Base-by-base conservation (phyloP, 2,329 filamentous ascomycete species). In the Emergomyces orientalis region DNA sequence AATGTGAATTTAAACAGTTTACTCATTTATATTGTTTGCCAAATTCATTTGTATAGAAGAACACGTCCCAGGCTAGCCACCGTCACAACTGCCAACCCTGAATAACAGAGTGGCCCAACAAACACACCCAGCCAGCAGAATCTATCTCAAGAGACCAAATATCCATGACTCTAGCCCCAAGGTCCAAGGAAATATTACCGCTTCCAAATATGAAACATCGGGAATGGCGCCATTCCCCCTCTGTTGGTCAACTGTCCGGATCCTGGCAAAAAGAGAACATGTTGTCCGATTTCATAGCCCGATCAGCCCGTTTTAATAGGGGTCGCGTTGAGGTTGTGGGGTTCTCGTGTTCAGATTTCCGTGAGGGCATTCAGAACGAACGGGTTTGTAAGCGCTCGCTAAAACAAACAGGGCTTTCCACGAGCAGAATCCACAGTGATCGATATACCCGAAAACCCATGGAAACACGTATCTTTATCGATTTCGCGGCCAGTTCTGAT, bases 1-100 rank as follows among this genome's bases (percentile, higher is more conserved):
- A 59, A 54, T 22, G 56, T 32, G 56, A 51, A 49, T 60, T 49
- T 7, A 34, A 54, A 27, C 56, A 34, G 22, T 43, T 55, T 60
- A 19, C 9, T 59, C 19, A 45, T 59, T 47, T 7, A 30, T 30
- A 59, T 59, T 59, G 41, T 27, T 37, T 37, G 30, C 30, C 17
- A 32, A 59, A 45, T 45, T 30, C 14, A 22, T 45, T 30, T 27
- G 39, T 59, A 43, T 27, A 45, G 22, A 49, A 17, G 22, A 30
- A 19, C 39, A 45, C 22, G n/a, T 25, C 34, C 1, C 54, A 43
- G n/a, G 7, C 56, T 47, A 30, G 41, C 14, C 22, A 43, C 41
- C 56, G 39, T 25, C 39, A 37, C 17, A 19, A 25, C 14, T 43
- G 5, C 22, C 32, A n/a, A 43, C 55, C 13, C n/a, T 19, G 22